Evolutionary conservation across 1,139 yeast genomes (phyloP), one percentile per base, ranked within the genome.

Genomic region (Yamadazyma mexicana): DNA sequence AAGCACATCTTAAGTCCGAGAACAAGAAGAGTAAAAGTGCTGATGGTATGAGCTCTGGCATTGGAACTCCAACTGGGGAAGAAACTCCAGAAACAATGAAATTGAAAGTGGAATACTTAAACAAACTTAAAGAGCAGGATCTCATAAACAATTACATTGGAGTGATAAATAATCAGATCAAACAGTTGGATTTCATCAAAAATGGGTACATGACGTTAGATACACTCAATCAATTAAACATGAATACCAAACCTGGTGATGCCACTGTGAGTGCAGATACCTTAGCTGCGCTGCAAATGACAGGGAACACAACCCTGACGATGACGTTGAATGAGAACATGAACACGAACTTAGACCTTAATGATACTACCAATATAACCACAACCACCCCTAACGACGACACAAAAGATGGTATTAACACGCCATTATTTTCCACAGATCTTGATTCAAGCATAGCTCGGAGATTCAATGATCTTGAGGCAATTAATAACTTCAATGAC

Each of bases 171-270:
- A 69, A 68, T 44, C 77, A 72, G 47, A 72, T 72, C 45, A 69
- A 71, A 46, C 77, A 72, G 49, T 57, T 72, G 27, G 62, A 61
- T 33, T 71, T 72, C 50, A 75, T 71, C 4, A 74, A 70, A 47
- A 71, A 65, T 48, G 77, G 77, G 5, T 74, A 69, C 30, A 70
- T 72, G 38, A 66, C 76, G 1, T 61, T 67, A 42, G 76, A 71
- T 51, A 75, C 76, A 1, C 56, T 72, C 35, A 64, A 59, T 42
- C 54, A 48, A 32, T 43, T 46, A 8, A 46, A 41, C 30, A 12
- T 16, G 23, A 35, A 35, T 17, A n/a, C 14, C 14, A 4, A 18
- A 30, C 4, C 12, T 5, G n/a, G 33, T 18, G 5, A n/a, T 10
- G 6, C 22, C 31, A 4, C n/a, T 12, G n/a, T n/a, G 6, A 7